Evolutionary conservation across 805 yeast species (phyloP).

Genomic region (Candida xyloterini): DNA sequence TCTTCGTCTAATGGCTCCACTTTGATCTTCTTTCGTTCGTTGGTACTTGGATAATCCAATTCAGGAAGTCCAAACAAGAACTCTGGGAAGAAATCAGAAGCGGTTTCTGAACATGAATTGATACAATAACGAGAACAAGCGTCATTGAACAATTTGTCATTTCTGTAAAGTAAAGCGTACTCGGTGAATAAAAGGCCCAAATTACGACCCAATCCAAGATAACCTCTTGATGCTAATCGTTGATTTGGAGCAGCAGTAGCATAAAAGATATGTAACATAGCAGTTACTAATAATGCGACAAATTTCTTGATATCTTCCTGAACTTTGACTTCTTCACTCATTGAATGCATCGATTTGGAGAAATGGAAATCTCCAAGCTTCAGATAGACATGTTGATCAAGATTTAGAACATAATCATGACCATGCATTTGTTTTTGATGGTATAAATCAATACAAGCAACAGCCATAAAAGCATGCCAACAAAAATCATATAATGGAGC

Average conservation of each 20-base stretch:
- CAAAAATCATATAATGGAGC: constrained; percentile 18
- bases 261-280: constrained; percentile 23
- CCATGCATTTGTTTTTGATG: constrained; percentile 22
- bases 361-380: constrained; percentile 24
- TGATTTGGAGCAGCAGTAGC: constrained; percentile 21
- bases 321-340: constrained; percentile 18
- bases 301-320: constrained; percentile 17
- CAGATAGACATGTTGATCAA: constrained; percentile 16
- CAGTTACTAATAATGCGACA: constrained; percentile 17
- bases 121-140: constrained; percentile 25
- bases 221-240: constrained; percentile 16
- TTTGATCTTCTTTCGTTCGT: constrained; percentile 4
- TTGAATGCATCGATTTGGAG: constrained; percentile 20
- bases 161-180: constrained; percentile 11
- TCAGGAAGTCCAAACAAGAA: constrained; percentile 23
- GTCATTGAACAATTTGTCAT: constrained; percentile 14
- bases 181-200: constrained; percentile 20
- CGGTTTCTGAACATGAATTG: constrained; percentile 18
- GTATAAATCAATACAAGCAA: constrained; percentile 20
- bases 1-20: constrained; percentile 11
- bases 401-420: constrained; percentile 20
- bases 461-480: constrained; percentile 23
- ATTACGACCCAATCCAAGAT: constrained; percentile 20
- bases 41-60: constrained; percentile 10
- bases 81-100: constrained; percentile 23